These are phyloP conservation scores for Ceratocystiopsis sp. DNA, from an alignment of 2,329 filamentous ascomycete species.

Conservation along the genomic window DNA sequence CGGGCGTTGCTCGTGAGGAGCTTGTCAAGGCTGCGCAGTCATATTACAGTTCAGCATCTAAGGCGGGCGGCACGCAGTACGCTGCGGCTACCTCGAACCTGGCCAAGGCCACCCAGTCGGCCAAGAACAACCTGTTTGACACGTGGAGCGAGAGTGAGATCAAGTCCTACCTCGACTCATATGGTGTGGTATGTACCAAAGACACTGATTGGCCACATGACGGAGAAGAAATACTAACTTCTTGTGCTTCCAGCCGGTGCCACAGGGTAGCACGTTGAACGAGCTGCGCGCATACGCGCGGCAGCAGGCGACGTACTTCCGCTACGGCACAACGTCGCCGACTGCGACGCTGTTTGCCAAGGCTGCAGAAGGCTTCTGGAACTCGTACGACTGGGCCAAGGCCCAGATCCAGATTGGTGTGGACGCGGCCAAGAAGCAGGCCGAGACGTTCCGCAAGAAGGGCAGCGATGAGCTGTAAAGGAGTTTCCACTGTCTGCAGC, in stretches of 20 bases:
- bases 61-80: conserved; percentile 36
- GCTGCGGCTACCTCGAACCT: conserved; percentile 59
- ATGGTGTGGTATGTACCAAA: conserved; percentile 39
- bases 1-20: conserved; percentile 53
- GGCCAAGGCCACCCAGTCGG: conserved; percentile 44
- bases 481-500: background rate
- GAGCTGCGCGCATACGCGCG: conserved; percentile 54
- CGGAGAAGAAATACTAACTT: no score
- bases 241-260: conserved; percentile 22
- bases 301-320: conserved; percentile 60
- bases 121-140: conserved; percentile 51
- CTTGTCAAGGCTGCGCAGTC: conserved; percentile 48
- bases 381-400: conserved; percentile 31
- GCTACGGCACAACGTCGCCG: conserved; percentile 54
- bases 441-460: conserved; percentile 19
- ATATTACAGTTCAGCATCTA: conserved; percentile 41
- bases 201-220: no score
- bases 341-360: conserved; percentile 49
- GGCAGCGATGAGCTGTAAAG: conserved; percentile 32
- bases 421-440: conserved; percentile 31
- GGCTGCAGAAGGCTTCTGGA: conserved; percentile 28
- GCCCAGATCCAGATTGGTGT: conserved; percentile 30
- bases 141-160: conserved; percentile 58
- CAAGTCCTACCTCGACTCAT: conserved; percentile 65
- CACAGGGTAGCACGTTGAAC: conserved; percentile 51